Conservation (phyloP, 129 eudicot species). For the Scalesia atractyloides region DNA sequence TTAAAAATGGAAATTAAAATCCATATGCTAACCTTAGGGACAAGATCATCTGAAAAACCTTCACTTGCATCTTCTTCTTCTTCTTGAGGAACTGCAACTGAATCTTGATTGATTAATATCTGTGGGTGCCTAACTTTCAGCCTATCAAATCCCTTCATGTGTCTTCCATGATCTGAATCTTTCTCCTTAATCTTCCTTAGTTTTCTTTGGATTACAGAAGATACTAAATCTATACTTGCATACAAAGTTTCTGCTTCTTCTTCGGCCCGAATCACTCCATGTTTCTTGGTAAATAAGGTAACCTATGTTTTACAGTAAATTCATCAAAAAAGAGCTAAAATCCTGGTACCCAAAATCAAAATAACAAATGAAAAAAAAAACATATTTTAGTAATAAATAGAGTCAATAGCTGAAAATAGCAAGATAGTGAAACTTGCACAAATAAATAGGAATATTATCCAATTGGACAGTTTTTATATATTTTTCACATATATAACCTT, state of each 20-base stretch:
- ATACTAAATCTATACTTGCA: constrained; percentile 79
- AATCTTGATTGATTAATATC: constrained; percentile 35
- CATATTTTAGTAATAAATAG: not conserved
- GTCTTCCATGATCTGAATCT: constrained; percentile 84
- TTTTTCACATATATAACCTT: too few relatives aligned
- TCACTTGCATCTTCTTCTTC: constrained; percentile 43
- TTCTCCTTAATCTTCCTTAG: constrained; percentile 93
- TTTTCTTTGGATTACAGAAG: constrained; percentile 75
- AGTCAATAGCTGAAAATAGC: not conserved
- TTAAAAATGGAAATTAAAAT: not conserved
- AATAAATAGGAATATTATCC: too few relatives aligned
- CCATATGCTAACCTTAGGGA: constrained; percentile 14
- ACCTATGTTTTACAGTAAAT: constrained; percentile 43
- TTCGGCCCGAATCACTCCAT: constrained; percentile 88
- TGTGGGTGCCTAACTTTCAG: constrained; percentile 54
- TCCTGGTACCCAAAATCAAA: not conserved
- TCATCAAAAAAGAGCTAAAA: constrained; percentile 3
- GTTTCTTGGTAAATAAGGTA: constrained; percentile 81
- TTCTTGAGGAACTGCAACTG: constrained; percentile 46
- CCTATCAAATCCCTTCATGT: constrained; percentile 73
- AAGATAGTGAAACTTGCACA: too few relatives aligned
- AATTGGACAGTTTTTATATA: too few relatives aligned
- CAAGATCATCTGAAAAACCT: constrained; percentile 33
- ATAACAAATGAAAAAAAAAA: not conserved
- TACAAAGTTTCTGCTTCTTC: constrained; percentile 72